Evolutionary conservation across 257 asterid species (phyloP).

Genomic region (Solanum sejunctum): DNA sequence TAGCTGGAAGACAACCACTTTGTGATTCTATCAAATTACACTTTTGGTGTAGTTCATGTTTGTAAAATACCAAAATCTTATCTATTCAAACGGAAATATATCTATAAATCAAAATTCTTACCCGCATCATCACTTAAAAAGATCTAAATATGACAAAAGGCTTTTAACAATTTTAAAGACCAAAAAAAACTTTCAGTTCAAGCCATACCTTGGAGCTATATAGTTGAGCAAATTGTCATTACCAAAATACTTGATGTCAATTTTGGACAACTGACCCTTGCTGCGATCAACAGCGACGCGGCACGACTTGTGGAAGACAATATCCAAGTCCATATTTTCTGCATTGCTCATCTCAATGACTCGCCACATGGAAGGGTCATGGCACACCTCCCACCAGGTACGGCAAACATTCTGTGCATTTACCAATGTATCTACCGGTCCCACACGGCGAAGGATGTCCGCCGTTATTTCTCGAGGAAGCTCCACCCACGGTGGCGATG

Average conservation of each 20-base stretch:
- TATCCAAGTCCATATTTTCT: neutral
- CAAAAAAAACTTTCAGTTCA: neutral
- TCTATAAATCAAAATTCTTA: neutral
- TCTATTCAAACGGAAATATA: neutral
- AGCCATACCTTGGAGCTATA: conserved; percentile 13
- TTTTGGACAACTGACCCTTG: conserved; percentile 16
- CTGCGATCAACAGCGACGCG: conserved; percentile 10
- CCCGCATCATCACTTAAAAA: neutral
- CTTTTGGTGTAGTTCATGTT: neutral
- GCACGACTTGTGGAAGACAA: conserved; percentile 8
- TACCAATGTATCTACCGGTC: conserved; percentile 14
- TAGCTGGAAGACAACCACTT: neutral
- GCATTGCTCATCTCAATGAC: neutral
- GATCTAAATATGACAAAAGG: neutral
- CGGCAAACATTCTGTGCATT: conserved; percentile 32
- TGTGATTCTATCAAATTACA: neutral
- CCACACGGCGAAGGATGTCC: conserved; percentile 23
- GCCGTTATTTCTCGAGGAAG: conserved; percentile 31
- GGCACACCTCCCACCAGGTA: neutral
- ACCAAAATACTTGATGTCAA: conserved; percentile 6
- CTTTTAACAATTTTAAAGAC: neutral
- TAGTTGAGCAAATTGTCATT: conserved; percentile 4
- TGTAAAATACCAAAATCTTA: neutral
- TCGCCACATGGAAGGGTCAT: neutral
- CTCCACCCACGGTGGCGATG: conserved; percentile 28